phyloP scores from a whole-genome alignment of 1,284 basidiomycete species.

The Tilletia setariae region DNA sequence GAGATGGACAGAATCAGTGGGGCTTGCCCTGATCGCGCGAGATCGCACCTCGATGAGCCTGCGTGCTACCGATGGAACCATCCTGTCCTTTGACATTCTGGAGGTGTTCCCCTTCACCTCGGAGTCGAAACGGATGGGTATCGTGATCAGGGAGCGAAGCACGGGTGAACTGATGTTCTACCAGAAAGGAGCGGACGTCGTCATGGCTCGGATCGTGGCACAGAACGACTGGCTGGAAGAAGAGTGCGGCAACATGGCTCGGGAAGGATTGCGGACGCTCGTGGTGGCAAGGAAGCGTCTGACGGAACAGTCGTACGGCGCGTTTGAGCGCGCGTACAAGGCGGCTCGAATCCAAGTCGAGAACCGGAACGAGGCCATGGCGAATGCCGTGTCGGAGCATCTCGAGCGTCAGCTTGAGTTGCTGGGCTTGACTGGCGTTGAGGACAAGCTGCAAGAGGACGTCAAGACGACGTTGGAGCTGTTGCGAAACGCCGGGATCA shows the following conservation, averaged over 20 bases:
- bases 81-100: constrained; percentile 75
- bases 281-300: constrained; percentile 83
- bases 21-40: constrained; percentile 78
- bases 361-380: constrained; percentile 73
- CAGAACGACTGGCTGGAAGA: constrained; percentile 99
- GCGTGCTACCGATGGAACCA: constrained; percentile 29
- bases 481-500: constrained; percentile 90
- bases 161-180: constrained; percentile 80
- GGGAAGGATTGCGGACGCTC: constrained; percentile 89
- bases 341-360: constrained; percentile 69
- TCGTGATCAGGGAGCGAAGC: constrained; percentile 76
- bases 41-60: constrained; percentile 76
- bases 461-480: constrained; percentile 91
- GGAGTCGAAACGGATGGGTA: constrained; percentile 98
- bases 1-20: constrained; percentile 93
- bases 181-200: constrained; percentile 96
- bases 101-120: constrained; percentile 95
- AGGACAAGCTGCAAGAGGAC: constrained; percentile 97
- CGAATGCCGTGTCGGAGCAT: constrained; percentile 68
- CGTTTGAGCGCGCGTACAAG: constrained; percentile 74
- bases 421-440: constrained; percentile 90
- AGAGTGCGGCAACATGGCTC: constrained; percentile 96
- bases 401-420: constrained; percentile 88
- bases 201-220: constrained; percentile 91
- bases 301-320: constrained; percentile 66